Conservation (phyloP, 805 yeast species). For the Osmozyma mogii region DNA sequence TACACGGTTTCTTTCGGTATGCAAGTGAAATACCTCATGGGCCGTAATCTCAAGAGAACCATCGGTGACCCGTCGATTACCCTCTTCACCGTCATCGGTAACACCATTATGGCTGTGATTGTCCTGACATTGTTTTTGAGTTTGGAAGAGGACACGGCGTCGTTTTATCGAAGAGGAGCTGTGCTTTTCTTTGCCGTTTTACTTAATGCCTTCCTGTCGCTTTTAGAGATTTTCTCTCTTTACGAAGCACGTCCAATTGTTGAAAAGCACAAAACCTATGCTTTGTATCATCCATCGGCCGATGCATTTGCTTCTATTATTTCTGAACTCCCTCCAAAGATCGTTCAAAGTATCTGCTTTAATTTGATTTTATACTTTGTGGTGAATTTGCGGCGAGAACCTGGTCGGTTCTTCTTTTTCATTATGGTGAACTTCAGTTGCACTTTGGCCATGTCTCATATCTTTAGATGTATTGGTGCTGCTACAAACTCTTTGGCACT, state of each 20-base stretch:
- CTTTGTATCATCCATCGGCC: conserved; percentile 53
- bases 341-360: conserved; percentile 36
- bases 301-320: conserved; percentile 56
- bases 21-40: conserved; percentile 42
- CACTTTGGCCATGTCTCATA: conserved; percentile 46
- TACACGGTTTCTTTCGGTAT: conserved; percentile 42
- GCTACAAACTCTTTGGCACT: conserved; percentile 39
- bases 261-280: conserved; percentile 51
- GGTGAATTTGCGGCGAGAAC: conserved; percentile 43
- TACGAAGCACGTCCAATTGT: conserved; percentile 51
- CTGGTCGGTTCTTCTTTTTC: conserved; percentile 50
- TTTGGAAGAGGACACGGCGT: conserved; percentile 31
- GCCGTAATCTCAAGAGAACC: conserved; percentile 42
- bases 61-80: conserved; percentile 44
- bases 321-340: conserved; percentile 48
- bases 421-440: conserved; percentile 34
- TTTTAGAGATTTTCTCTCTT: conserved; percentile 48
- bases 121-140: conserved; percentile 54
- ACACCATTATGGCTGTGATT: conserved; percentile 46
- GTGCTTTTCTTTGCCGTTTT: conserved; percentile 60
- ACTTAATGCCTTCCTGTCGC: conserved; percentile 56
- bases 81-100: conserved; percentile 34
- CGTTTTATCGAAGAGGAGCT: conserved; percentile 52
- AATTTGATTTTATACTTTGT: conserved; percentile 45
- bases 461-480: conserved; percentile 50